These are phyloP conservation scores for Eucalyptus decipiens DNA, from an alignment of 345 rosid species.

Conservation along the genomic window DNA sequence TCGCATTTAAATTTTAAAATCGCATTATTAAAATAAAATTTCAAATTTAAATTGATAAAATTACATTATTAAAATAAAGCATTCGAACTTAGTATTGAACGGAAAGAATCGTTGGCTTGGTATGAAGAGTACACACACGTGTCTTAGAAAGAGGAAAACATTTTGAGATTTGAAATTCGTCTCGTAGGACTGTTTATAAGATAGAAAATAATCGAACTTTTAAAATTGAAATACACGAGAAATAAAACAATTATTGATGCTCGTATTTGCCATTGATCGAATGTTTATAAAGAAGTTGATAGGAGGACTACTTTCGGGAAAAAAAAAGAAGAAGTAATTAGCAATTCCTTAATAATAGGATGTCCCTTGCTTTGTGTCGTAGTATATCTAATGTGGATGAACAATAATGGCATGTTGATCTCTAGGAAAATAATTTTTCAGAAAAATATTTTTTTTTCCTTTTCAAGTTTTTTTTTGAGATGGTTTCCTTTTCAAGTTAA, in stretches of 20 bases:
- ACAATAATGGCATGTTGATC: neutral
- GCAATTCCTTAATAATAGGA: neutral
- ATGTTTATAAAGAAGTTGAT: neutral
- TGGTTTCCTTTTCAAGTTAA: neutral
- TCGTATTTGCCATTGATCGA: neutral
- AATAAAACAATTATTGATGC: neutral
- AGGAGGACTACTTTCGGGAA: neutral
- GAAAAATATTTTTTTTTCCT: neutral
- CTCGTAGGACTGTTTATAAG: neutral
- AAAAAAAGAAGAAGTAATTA: neutral
- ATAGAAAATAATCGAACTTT: neutral
- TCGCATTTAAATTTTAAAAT: too few relatives aligned
- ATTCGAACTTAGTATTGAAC: neutral
- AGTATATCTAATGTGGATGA: neutral
- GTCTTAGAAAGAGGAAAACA: neutral
- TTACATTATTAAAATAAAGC: neutral
- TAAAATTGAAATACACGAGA: neutral
- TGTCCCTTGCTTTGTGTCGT: neutral
- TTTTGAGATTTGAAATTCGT: neutral
- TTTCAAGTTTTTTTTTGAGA: neutral
- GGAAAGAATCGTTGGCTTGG: neutral
- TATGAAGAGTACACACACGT: neutral
- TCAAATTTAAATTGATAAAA: neutral
- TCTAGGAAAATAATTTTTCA: neutral
- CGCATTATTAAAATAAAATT: too few relatives aligned